phyloP scores from a whole-genome alignment of 1,284 basidiomycete species.

The Volvariella surrecta region DNA sequence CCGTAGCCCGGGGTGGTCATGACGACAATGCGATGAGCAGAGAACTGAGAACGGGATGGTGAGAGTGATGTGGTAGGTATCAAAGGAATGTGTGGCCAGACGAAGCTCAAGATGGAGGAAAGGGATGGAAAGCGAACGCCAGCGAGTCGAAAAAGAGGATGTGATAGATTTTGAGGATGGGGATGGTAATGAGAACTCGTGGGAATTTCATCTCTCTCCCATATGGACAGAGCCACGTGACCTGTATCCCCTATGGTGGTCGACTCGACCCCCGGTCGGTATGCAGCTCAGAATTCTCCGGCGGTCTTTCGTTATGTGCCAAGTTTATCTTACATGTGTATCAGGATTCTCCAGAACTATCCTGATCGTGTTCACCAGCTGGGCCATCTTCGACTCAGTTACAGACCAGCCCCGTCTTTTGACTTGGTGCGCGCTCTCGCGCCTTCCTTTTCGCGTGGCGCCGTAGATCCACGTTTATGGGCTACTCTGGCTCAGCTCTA shows the following conservation, averaged over 20 bases:
- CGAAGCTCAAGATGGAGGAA: not conserved
- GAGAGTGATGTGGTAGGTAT: slow-evolving; percentile 12
- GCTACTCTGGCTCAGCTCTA: slow-evolving; percentile 51
- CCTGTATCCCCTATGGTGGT: not conserved
- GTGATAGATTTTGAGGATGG: not conserved
- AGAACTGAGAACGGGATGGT: slow-evolving; percentile 14
- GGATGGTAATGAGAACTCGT: not conserved
- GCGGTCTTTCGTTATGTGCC: slow-evolving; percentile 12
- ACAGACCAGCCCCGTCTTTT: slow-evolving; percentile 11
- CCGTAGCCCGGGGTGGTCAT: slow-evolving; percentile 16
- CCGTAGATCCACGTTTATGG: slow-evolving; percentile 54
- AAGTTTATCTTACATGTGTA: slow-evolving; percentile 18
- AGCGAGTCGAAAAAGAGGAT: not conserved
- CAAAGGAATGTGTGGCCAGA: slow-evolving; percentile 5
- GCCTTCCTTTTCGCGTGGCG: slow-evolving; percentile 18
- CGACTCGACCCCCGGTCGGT: slow-evolving; percentile 14
- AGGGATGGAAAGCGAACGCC: slow-evolving; percentile 1
- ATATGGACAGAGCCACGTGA: not conserved
- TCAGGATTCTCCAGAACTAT: slow-evolving; percentile 14
- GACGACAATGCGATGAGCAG: slow-evolving; percentile 16
- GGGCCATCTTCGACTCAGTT: slow-evolving; percentile 14
- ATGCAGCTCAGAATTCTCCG: slow-evolving; percentile 5
- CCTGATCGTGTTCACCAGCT: slow-evolving; percentile 16
- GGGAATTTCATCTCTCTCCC: not conserved
- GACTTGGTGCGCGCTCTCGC: slow-evolving; percentile 10